phyloP scores from a whole-genome alignment of 78 protist genomes.

The Dictyostelium capitatum region DNA sequence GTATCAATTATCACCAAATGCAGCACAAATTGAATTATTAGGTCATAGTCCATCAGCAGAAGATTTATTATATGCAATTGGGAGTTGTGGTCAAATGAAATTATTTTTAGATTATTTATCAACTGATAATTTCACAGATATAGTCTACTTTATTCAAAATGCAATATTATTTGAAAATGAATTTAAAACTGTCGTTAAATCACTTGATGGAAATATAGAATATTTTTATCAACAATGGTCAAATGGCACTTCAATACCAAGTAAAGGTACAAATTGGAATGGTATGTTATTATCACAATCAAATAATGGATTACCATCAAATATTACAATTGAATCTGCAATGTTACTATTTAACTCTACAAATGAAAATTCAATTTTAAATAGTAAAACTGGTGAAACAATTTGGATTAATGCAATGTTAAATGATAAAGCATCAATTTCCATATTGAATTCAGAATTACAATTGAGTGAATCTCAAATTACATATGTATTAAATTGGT shows the following conservation, averaged over 20 bases:
- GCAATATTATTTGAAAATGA: not conserved
- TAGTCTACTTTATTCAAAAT: not conserved
- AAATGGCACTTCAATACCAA: not conserved
- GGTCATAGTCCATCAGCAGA: not conserved
- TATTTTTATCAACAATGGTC: slow-evolving; percentile 40
- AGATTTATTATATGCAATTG: not conserved
- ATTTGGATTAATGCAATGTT: slow-evolving; percentile 21
- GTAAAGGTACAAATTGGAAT: slow-evolving; percentile 15
- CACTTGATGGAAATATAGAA: not conserved
- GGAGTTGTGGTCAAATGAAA: slow-evolving; percentile 36
- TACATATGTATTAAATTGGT: not conserved
- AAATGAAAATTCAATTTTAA: not conserved
- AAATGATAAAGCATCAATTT: not conserved
- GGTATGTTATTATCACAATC: slow-evolving; percentile 23
- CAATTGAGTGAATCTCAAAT: slow-evolving; percentile 1
- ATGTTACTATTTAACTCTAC: not conserved
- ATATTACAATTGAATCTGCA: slow-evolving; percentile 8
- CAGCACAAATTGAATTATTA: not conserved
- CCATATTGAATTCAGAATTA: not conserved
- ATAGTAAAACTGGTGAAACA: not conserved
- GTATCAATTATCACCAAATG: slow-evolving; percentile 4
- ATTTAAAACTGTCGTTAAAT: not conserved
- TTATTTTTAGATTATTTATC: slow-evolving; percentile 9
- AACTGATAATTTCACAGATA: not conserved
- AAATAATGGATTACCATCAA: not conserved